Percentiles rank a stretch among this genome's conserved stretches.
Evolutionary conservation across 2,329 filamentous ascomycete genomes (phyloP).

Genomic region (Neopestalotiopsis sp.): DNA sequence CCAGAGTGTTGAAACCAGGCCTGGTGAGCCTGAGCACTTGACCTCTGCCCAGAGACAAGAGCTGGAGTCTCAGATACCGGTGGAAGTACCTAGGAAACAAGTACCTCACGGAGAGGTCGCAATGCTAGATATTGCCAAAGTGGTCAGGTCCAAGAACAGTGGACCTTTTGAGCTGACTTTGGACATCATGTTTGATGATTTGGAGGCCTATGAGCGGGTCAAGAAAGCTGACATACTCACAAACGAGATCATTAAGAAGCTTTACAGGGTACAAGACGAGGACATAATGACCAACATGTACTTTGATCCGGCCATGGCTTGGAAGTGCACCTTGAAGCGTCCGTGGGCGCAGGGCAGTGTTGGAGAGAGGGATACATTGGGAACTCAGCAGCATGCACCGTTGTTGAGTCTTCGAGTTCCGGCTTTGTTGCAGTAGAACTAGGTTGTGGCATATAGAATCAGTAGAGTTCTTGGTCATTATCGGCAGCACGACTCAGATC

Average conservation of each 20-base stretch:
- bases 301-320: slow-evolving; percentile 43
- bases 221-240: slow-evolving; percentile 35
- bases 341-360: slow-evolving; percentile 40
- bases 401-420: slow-evolving; percentile 35
- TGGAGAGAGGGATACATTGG: slow-evolving; percentile 39
- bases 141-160: slow-evolving; percentile 33
- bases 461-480: too few species aligned
- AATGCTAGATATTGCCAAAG: slow-evolving; percentile 32
- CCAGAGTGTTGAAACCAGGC: neutral
- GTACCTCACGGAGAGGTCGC: slow-evolving; percentile 5
- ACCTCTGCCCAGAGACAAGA: slow-evolving; percentile 11
- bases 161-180: neutral
- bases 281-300: slow-evolving; percentile 37
- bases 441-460: too few species aligned
- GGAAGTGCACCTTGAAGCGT: slow-evolving; percentile 41
- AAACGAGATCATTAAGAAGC: slow-evolving; percentile 27
- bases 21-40: slow-evolving; percentile 11
- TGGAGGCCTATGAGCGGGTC: slow-evolving; percentile 32
- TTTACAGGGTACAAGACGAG: slow-evolving; percentile 31
- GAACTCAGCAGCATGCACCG: slow-evolving; percentile 42
- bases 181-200: slow-evolving; percentile 36
- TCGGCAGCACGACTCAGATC: too few species aligned
- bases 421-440: neutral
- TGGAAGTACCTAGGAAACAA: neutral
- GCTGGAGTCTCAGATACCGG: neutral